Base-by-base conservation (phyloP, 805 yeast species). In the Lipomyces kockii region DNA sequence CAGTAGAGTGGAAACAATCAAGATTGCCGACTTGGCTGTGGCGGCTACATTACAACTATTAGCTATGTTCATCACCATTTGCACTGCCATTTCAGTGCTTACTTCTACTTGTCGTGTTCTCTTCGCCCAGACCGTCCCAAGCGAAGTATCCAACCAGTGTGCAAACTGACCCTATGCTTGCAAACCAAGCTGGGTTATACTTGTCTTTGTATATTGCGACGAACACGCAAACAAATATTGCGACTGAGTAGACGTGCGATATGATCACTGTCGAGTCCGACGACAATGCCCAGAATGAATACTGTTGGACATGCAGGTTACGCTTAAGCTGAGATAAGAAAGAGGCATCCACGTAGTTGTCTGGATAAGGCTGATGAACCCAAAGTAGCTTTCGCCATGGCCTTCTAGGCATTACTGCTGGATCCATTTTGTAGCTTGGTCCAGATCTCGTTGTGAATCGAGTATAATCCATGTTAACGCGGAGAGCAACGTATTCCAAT, bases 381-480 rank as follows among this genome's bases (percentile, higher is more conserved):
- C 97, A 95, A 12, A 94, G 83, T 51, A 92, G 84, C 74, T 95
- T 90, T 74, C 89, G 84, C 98, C 98, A 93, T 27, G 87, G 86
- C 43, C 60, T 22, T n/a, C 25, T 39, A 52, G 34, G 12, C 55
- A 52, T 22, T 17, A 17, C 32, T 53, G 25, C 8, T 8, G 32
- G n/a, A 22, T 32, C 29, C 22, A 20, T 7, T 20, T 14, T 53
- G 35, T 53, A 27, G 9, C 4, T 32, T 20, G 22, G 20, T 53
- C 57, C 35, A 14, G 56, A 53, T 29, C 29, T 27, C 29, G 57
- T 53, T 6, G 57, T n/a, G n/a, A 17, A 17, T 53, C 20, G 49
- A 6, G 49, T 17, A n/a, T 43, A 17, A 17, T 43, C 49, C 49
- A 43, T 43, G 9, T n/a, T n/a, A 43, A 43, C 49, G 9, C 3